Conservation (phyloP, 2,329 filamentous ascomycete genomes). For the Fusarium annulatum region DNA sequence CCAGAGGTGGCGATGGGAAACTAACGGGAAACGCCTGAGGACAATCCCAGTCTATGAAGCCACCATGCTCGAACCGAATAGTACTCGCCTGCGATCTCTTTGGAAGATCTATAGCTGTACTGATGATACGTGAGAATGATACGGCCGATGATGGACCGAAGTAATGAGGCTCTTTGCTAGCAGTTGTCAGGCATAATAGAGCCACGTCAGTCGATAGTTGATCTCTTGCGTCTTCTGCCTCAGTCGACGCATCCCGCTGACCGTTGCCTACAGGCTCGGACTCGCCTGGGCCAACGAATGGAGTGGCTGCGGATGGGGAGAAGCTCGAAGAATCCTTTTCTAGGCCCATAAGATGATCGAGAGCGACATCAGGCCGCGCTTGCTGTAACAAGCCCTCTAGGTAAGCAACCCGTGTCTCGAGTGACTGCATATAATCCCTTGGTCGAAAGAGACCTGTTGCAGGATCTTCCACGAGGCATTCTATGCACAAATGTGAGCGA, state of each 20-base stretch:
- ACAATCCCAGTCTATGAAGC: neutral
- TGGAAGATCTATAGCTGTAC: conserved; percentile 29
- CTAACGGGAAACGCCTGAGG: conserved; percentile 14
- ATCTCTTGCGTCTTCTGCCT: conserved; percentile 23
- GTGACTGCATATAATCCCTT: conserved; percentile 30
- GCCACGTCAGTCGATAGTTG: conserved; percentile 31
- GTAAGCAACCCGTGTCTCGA: conserved; percentile 27
- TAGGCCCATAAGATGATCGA: conserved; percentile 21
- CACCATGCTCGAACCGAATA: conserved; percentile 7
- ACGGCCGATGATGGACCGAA: conserved; percentile 32
- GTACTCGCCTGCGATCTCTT: conserved; percentile 23
- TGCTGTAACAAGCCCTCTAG: conserved; percentile 29
- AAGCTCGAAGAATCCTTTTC: neutral
- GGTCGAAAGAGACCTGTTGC: conserved; percentile 28
- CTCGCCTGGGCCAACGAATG: neutral
- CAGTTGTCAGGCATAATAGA: conserved; percentile 22
- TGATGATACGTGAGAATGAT: conserved; percentile 31
- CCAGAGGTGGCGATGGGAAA: conserved; percentile 18
- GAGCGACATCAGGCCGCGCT: conserved; percentile 21
- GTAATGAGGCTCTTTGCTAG: conserved; percentile 33
- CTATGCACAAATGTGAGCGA: neutral
- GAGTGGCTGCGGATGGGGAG: neutral
- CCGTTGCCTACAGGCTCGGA: neutral
- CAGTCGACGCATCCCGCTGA: neutral
- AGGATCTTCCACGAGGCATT: conserved; percentile 32